These are phyloP conservation scores for Zygosaccharomyces sapae DNA, from an alignment of 1,139 yeast genomes.

Conservation along the genomic window DNA sequence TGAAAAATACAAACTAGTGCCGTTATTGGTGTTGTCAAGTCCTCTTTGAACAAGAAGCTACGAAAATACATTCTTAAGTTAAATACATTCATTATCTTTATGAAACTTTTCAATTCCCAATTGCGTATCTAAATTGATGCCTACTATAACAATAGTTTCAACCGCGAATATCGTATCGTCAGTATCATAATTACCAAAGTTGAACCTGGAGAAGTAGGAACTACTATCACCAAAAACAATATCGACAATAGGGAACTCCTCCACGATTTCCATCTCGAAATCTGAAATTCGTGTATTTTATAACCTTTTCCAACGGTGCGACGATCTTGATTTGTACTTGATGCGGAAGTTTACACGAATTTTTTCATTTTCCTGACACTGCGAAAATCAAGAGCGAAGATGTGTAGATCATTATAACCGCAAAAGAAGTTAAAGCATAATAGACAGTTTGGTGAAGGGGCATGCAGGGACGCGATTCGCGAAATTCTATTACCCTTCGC, in stretches of 20 bases:
- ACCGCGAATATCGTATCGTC: background rate
- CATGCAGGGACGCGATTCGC: slow-evolving; percentile 6
- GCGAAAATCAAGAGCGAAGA: slow-evolving; percentile 2
- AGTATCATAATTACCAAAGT: background rate
- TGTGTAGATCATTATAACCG: slow-evolving; percentile 3
- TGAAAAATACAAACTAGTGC: slow-evolving; percentile 87
- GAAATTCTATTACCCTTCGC: slow-evolving; percentile 2
- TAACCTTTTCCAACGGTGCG: slow-evolving; percentile 3
- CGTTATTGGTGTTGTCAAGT: slow-evolving; percentile 79
- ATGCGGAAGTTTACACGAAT: slow-evolving; percentile 6
- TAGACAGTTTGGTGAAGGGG: background rate
- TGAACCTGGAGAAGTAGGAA: background rate
- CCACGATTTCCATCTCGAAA: background rate
- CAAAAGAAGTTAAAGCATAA: slow-evolving; percentile 1
- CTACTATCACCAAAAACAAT: background rate
- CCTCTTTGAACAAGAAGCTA: slow-evolving; percentile 38
- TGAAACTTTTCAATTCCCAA: slow-evolving; percentile 1
- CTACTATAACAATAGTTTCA: background rate
- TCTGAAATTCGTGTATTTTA: slow-evolving; percentile 1
- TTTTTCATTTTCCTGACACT: background rate
- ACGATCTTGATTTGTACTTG: background rate
- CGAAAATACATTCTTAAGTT: slow-evolving; percentile 9
- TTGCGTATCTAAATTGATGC: slow-evolving; percentile 1
- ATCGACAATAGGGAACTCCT: background rate
- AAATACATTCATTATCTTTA: background rate